A percentile compares a stretch with the other conserved stretches of the same genome.
phyloP scores from a whole-genome alignment of 2,329 filamentous ascomycete species.

The Penicillium verrucosum region DNA sequence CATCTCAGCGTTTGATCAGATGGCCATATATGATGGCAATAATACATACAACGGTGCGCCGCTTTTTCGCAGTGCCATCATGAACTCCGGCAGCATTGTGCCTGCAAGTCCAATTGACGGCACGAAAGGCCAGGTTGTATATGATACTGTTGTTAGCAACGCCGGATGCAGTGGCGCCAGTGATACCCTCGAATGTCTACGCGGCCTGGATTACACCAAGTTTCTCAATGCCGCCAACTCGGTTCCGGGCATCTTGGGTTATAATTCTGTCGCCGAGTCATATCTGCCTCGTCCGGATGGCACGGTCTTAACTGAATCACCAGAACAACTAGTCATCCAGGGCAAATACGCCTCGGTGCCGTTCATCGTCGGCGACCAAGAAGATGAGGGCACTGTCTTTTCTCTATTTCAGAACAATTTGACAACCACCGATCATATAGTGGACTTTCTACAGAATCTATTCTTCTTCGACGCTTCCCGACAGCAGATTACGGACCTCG shows the following conservation, averaged over 20 bases:
- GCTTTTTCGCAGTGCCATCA: constrained; percentile 73
- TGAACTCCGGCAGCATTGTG: constrained; percentile 67
- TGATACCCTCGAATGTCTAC: constrained; percentile 50
- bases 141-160: constrained; percentile 44
- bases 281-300: constrained; percentile 75
- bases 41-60: constrained; percentile 70
- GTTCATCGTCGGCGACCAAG: constrained; percentile 69
- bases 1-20: constrained; percentile 74
- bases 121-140: constrained; percentile 61
- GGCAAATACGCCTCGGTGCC: constrained; percentile 60
- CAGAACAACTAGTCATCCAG: constrained; percentile 54
- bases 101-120: constrained; percentile 64
- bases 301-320: constrained; percentile 57
- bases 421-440: constrained; percentile 57
- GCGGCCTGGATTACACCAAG: constrained; percentile 44
- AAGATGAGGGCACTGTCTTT: constrained; percentile 77
- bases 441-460: constrained; percentile 58
- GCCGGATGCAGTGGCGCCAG: constrained; percentile 45
- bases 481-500: constrained; percentile 53
- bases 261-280: constrained; percentile 65
- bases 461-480: constrained; percentile 60
- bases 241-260: constrained; percentile 65
- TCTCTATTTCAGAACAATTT: constrained; percentile 67
- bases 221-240: constrained; percentile 65
- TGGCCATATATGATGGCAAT: constrained; percentile 69